Conservation (phyloP, 176 grass and related monocot species). For the sorghum (Sorghum bicolor) region Sorghum_bicolor_NCBIv3 NC_012870.2:51094001-51094500, state of each 20-base stretch:
- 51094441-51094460: background rate
- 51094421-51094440: background rate
- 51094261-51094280: background rate
- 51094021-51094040: constrained; percentile 32
- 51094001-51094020: constrained; percentile 24
- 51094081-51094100: background rate
- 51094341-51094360: background rate
- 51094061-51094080: constrained; percentile 26
- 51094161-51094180: constrained; percentile 71
- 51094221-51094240: background rate
- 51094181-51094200: background rate
- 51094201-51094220: background rate
- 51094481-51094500: background rate
- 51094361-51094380: background rate
- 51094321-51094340: background rate
- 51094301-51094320: background rate
- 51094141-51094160: constrained; percentile 56
- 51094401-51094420: background rate
- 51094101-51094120: constrained; percentile 37
- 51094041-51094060: constrained; percentile 29
- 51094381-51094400: background rate
- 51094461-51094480: background rate
- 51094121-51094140: constrained; percentile 19
- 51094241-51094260: background rate
- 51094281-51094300: too few species aligned